A percentile compares a stretch with the other conserved stretches of the same genome.
phyloP scores from a whole-genome alignment of 257 asterid genomes.

The Henckelia pumila region DNA sequence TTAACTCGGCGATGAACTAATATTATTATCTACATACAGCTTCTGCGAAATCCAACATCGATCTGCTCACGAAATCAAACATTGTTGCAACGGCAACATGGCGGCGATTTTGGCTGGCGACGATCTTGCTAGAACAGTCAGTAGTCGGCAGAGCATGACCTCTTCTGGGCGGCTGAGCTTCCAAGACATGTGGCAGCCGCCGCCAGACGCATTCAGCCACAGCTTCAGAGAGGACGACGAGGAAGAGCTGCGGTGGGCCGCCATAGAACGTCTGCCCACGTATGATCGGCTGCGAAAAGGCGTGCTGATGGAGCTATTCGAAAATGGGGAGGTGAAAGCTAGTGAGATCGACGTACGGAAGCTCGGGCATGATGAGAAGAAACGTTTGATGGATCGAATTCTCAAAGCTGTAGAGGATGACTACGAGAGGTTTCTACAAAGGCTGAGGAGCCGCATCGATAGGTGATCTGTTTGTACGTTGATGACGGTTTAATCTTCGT shows the following conservation, averaged over 20 bases:
- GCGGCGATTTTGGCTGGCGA: constrained; percentile 29
- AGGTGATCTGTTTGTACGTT: no score
- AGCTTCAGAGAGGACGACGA: constrained; percentile 31
- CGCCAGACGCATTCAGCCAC: constrained; percentile 25
- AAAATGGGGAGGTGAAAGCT: constrained; percentile 28
- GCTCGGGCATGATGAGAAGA: constrained; percentile 26
- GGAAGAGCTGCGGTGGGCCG: constrained; percentile 45
- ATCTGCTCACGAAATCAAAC: not conserved
- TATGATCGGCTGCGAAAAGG: constrained; percentile 29
- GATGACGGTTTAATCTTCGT: no score
- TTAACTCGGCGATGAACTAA: no score
- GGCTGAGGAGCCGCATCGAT: constrained; percentile 25
- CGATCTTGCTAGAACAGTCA: constrained; percentile 21
- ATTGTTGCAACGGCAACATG: constrained; percentile 7
- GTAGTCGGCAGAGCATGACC: constrained; percentile 22
- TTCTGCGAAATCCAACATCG: not conserved
- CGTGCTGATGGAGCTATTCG: constrained; percentile 24
- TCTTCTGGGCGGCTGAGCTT: constrained; percentile 16
- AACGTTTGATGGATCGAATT: constrained; percentile 23
- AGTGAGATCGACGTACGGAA: constrained; percentile 28
- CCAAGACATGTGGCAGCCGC: constrained; percentile 23
- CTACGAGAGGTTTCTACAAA: constrained; percentile 36
- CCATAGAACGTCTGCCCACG: constrained; percentile 52
- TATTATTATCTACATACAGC: no score
- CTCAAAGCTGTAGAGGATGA: constrained; percentile 31